Evolutionary conservation across 345 rosid genomes (phyloP).

Genomic region (Eutrema japonicum): DNA sequence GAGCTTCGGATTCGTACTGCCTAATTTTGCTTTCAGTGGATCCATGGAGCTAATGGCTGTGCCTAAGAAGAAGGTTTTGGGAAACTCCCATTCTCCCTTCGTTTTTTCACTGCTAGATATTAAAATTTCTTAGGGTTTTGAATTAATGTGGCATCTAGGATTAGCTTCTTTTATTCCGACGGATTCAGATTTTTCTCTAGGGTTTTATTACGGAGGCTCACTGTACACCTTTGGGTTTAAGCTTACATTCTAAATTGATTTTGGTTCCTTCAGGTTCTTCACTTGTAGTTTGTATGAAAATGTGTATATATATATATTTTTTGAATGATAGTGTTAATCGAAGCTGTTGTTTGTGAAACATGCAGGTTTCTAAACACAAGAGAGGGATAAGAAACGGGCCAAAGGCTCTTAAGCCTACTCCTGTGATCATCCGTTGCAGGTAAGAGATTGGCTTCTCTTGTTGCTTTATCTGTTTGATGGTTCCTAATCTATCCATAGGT

Average conservation of each 20-base stretch:
- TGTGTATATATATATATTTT: neutral
- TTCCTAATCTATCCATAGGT: neutral
- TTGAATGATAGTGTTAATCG: neutral
- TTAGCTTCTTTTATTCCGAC: neutral
- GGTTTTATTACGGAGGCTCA: conserved; percentile 13
- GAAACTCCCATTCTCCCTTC: neutral
- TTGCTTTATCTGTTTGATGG: conserved; percentile 8
- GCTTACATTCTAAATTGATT: neutral
- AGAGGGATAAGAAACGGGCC: conserved; percentile 71
- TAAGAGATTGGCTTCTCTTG: conserved; percentile 39
- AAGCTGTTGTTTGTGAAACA: conserved; percentile 19
- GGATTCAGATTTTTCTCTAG: conserved; percentile 19
- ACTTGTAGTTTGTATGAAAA: neutral
- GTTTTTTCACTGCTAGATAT: conserved; percentile 4
- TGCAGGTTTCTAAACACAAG: conserved; percentile 73
- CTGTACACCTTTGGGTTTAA: neutral
- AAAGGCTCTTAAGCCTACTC: conserved; percentile 86
- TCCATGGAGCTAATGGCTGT: conserved; percentile 95
- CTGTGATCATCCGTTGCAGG: conserved; percentile 91
- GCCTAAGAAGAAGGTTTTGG: conserved; percentile 71
- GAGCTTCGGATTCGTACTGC: conserved; percentile 48
- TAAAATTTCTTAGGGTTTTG: neutral
- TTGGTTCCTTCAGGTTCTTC: conserved; percentile 2
- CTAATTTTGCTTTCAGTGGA: conserved; percentile 54
- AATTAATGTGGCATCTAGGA: neutral